Evolutionary conservation across 768 basidiomycete species (phyloP), one percentile per base, ranked within the genome.

Genomic region (Cyathus striatus): DNA sequence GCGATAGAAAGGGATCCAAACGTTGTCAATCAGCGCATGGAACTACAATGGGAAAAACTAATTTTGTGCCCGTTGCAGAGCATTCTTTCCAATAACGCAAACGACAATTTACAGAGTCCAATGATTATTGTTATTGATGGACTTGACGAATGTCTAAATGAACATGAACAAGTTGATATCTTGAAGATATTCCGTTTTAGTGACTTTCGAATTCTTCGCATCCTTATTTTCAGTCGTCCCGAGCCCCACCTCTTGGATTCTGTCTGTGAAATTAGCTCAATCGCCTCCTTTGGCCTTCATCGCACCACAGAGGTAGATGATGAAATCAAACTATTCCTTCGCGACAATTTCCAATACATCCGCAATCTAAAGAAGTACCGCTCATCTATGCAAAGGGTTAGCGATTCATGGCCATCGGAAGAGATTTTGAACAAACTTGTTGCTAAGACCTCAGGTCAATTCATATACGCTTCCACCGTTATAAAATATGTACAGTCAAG

Each of bases 31-130:
- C 43, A 47, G 23, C 41, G 47, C 14, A 42, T 47, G 6, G 14
- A 25, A 3, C 34, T 23, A 12, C 58, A 59, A 27, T 37, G 54
- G 17, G 36, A 43, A 24, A 38, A 48, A 2, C 38, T 59, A 10
- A 39, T 57, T 23, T 26, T 50, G 1, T 34, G 42, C 5, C 50
- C 50, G 9, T 35, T 55, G 17, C 12, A 12, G 17, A 16, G 17
- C 12, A 16, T 16, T 32, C 1, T 12, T 13, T 12, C 12, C 17
- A 32, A 13, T 32, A 13, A 12, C 17, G 12, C 1, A 13, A 2
- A n/a, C n/a, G n/a, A n/a, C n/a, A n/a, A n/a, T n/a, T n/a, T n/a
- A n/a, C n/a, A n/a, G n/a, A n/a, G n/a, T n/a, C n/a, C 30, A 13
- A 12, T 2, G 30, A 12, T 32, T 32, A 32, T 32, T 16, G 17